A percentile compares a stretch with the other conserved stretches of the same genome.
These are phyloP conservation scores for Ogataea sp. DNA, from an alignment of 805 yeast species.

Conservation along the genomic window DNA sequence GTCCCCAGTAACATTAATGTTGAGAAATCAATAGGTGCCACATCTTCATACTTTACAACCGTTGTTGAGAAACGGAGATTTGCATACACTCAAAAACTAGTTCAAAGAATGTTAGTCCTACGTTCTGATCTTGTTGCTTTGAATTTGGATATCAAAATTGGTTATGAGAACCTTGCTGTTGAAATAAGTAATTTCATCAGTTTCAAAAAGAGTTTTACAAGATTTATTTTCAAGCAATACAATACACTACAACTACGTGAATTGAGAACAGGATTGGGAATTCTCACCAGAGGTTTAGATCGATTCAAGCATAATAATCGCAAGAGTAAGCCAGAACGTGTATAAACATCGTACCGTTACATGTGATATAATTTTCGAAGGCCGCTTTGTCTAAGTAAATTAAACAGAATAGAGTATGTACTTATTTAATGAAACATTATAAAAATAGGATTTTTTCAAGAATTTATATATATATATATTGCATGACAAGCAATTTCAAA, in stretches of 20 bases:
- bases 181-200: slow-evolving; percentile 52
- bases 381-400: no score
- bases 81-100: slow-evolving; percentile 35
- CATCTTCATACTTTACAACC: slow-evolving; percentile 4
- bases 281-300: background rate
- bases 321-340: no score
- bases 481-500: no score
- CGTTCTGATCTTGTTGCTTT: slow-evolving; percentile 34
- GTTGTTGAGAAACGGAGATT: slow-evolving; percentile 46
- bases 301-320: background rate
- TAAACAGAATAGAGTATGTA: no score
- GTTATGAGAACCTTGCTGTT: slow-evolving; percentile 58
- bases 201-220: slow-evolving; percentile 36
- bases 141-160: slow-evolving; percentile 37
- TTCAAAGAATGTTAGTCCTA: slow-evolving; percentile 31
- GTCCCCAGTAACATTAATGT: background rate
- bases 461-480: no score
- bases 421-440: no score
- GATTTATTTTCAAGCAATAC: slow-evolving; percentile 28
- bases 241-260: slow-evolving; percentile 20
- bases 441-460: no score
- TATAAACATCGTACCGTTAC: no score
- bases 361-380: no score
- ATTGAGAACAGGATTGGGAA: slow-evolving; percentile 9
- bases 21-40: background rate